Conservation (phyloP, 202 grass and related monocot genomes). For the Zoysia matrella region DNA sequence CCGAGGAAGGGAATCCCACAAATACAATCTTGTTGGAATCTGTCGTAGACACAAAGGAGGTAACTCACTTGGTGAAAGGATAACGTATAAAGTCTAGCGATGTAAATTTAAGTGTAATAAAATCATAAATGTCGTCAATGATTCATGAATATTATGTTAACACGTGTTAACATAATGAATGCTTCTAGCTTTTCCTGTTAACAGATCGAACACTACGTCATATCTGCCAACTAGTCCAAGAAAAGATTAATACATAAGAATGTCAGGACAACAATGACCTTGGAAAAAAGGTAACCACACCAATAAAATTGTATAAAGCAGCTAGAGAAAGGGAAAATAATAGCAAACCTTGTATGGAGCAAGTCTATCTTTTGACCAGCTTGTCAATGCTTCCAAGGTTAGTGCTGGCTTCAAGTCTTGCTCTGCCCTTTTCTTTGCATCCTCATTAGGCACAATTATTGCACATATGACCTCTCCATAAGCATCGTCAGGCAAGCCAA, state of each 20-base stretch:
- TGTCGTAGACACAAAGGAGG: conserved; percentile 43
- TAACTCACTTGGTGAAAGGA: not conserved
- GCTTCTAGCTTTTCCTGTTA: not conserved
- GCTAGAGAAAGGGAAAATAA: conserved; percentile 8
- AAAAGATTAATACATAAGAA: not conserved
- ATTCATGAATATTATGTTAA: not conserved
- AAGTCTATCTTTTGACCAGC: too few species aligned
- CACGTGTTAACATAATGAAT: not conserved
- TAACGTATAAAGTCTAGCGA: not conserved
- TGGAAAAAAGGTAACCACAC: not conserved
- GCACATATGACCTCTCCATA: too few species aligned
- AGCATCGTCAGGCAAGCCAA: too few species aligned
- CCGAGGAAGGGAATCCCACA: conserved; percentile 38
- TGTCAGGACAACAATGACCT: not conserved
- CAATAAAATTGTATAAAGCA: not conserved
- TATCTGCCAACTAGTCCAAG: not conserved
- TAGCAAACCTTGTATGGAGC: conserved; percentile 37
- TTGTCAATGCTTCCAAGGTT: too few species aligned
- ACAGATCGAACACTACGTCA: not conserved
- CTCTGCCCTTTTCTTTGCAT: too few species aligned
- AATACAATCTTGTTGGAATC: conserved; percentile 86
- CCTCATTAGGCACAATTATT: too few species aligned
- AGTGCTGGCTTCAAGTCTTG: too few species aligned
- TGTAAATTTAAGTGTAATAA: conserved; percentile 21
- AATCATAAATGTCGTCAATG: not conserved